phyloP scores from a whole-genome alignment of 75 land plant genomes.

The Pseudotsuga menziesii region DNA sequence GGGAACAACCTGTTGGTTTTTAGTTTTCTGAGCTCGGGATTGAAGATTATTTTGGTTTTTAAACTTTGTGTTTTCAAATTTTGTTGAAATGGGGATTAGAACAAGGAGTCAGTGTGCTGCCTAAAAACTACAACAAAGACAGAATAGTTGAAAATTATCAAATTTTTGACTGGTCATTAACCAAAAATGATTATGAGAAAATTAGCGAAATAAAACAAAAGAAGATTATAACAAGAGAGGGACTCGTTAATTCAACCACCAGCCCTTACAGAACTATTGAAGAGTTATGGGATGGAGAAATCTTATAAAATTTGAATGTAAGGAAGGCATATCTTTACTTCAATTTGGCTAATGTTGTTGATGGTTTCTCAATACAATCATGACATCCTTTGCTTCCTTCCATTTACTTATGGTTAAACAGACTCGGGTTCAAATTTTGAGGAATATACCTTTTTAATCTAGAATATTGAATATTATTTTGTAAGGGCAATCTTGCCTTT shows the following conservation, averaged over 20 bases:
- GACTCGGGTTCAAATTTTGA: too few relatives aligned
- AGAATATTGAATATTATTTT: too few relatives aligned
- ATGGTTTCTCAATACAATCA: too few relatives aligned
- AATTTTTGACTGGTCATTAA: constrained; percentile 39
- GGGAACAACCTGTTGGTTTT: too few relatives aligned
- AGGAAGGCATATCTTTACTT: background rate
- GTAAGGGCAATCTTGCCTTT: too few relatives aligned
- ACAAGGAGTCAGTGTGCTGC: constrained; percentile 33
- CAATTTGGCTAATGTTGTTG: background rate
- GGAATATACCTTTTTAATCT: too few relatives aligned
- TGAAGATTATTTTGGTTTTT: background rate
- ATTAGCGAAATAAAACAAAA: constrained; percentile 25
- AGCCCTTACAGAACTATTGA: constrained; percentile 40
- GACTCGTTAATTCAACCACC: constrained; percentile 11
- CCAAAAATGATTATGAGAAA: constrained; percentile 26
- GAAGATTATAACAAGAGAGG: background rate
- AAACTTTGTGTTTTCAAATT: constrained; percentile 24
- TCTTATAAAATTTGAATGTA: background rate
- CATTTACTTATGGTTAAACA: too few relatives aligned
- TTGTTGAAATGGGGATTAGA: constrained; percentile 41
- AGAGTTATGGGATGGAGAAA: constrained; percentile 73
- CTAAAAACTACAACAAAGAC: constrained; percentile 43
- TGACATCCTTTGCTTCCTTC: too few relatives aligned
- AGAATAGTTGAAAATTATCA: constrained; percentile 39
- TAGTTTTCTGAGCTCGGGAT: too few relatives aligned